Base-by-base conservation (phyloP, 306 rosid genomes). In the Rosa chinensis region DNA sequence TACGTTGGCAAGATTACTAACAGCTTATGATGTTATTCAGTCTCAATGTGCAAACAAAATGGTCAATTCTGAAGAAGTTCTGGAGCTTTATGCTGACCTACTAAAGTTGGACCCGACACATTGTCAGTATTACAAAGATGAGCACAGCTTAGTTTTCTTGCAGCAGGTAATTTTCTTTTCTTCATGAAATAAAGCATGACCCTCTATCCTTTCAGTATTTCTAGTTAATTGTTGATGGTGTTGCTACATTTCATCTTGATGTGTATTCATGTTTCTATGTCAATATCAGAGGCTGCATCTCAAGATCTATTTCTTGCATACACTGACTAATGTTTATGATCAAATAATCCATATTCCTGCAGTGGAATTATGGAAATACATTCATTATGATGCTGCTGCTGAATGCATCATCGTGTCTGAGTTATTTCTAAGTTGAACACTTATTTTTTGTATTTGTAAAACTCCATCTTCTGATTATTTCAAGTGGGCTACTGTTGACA, bases 1-100 rank as follows among this genome's bases (percentile, higher is more conserved):
- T 76, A 87, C 90, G 42, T 93, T 93, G 72, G 96, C 99, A 66
- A 91, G 98, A 86, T 85, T 95, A 86, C 78, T 95, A 86, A 87
- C 80, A 70, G 97, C 97, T 77, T 88, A 84, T 82, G 94, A 87
- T 83, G 74, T 72, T 35, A 45, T 92, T 68, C 61, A 86, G 79
- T 86, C 88, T 84, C 85, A 78, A 64, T 77, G 17, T 78, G 84
- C 84, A 37, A 82, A 82, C 40, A 86, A 82, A 74, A 74, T 76
- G 76, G 63, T 75, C 80, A 86, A 90, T 59, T 68, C 84, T 43
- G 87, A 91, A 66, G 94, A 91, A 87, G 84, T 86, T 80, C 90
- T 93, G 80, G 83, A 86, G 77, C 94, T 95, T 79, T 93, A 93
- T 70, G 61, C 52, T 25, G 97, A 90, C 78, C 79, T 95, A 84